These are phyloP conservation scores for Naganishia onofrii DNA, from an alignment of 768 basidiomycete genomes.

Conservation along the genomic window DNA sequence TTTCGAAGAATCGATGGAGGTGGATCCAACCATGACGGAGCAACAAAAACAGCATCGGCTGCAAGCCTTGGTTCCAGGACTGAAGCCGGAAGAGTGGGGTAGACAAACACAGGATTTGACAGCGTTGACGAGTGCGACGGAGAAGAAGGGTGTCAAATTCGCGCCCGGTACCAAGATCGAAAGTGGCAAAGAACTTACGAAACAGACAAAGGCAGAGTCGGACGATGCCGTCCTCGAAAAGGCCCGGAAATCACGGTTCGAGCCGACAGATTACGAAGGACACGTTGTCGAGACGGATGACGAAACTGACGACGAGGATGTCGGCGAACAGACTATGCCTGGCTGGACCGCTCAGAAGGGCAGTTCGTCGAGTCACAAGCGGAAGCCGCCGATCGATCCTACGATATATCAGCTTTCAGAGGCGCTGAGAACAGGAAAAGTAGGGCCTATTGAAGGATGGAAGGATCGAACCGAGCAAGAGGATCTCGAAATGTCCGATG, in stretches of 20 bases:
- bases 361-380: conserved; percentile 30
- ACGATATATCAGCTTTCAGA: conserved; percentile 20
- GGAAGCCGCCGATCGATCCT: conserved; percentile 28
- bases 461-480: conserved; percentile 25
- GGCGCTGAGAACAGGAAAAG: conserved; percentile 26
- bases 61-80: conserved; percentile 74
- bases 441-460: conserved; percentile 24
- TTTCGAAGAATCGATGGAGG: conserved; percentile 46
- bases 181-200: conserved; percentile 2
- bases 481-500: conserved; percentile 45
- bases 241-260: conserved; percentile 73
- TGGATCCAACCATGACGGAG: conserved; percentile 49
- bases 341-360: conserved; percentile 37
- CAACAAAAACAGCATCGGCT: conserved; percentile 63
- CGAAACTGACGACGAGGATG: conserved; percentile 70
- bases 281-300: conserved; percentile 72
- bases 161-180: conserved; percentile 16
- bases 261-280: conserved; percentile 83
- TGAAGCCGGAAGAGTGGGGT: conserved; percentile 85
- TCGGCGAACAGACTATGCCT: conserved; percentile 56
- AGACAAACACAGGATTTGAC: conserved; percentile 40
- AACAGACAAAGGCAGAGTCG: not conserved
- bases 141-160: conserved; percentile 27
- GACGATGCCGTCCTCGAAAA: conserved; percentile 23
- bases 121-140: not conserved